A percentile compares a stretch with the other conserved stretches of the same genome.
Conservation (phyloP, 2,329 filamentous ascomycete species). For the Scleromitrula shiraiana region DNA sequence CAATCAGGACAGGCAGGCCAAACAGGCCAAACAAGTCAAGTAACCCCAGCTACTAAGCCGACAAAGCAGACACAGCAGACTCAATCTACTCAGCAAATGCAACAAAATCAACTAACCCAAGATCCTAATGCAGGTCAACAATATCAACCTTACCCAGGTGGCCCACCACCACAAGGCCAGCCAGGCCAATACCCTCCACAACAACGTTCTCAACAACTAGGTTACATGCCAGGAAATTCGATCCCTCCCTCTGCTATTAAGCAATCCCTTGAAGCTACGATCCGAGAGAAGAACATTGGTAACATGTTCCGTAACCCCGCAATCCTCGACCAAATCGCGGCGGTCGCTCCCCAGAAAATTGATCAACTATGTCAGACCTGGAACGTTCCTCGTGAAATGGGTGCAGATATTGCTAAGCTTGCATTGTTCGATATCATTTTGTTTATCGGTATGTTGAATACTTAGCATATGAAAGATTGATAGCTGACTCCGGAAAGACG, state of each 20-base stretch:
- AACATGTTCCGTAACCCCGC: slow-evolving; percentile 8
- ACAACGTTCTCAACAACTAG: slow-evolving; percentile 5
- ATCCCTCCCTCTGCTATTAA: slow-evolving; percentile 7
- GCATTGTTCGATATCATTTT: slow-evolving; percentile 29
- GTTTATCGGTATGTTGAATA: slow-evolving; percentile 22
- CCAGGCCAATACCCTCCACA: slow-evolving; percentile 12
- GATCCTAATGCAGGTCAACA: slow-evolving; percentile 9
- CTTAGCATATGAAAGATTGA: neutral
- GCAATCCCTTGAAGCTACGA: slow-evolving; percentile 14
- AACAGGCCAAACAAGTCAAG: neutral
- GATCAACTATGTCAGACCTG: slow-evolving; percentile 23
- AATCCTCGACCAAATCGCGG: slow-evolving; percentile 10
- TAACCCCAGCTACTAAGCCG: neutral
- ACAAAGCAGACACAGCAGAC: neutral
- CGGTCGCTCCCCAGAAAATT: slow-evolving; percentile 15
- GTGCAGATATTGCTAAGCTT: slow-evolving; percentile 30
- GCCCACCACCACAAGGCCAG: slow-evolving; percentile 2
- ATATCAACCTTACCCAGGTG: slow-evolving; percentile 7
- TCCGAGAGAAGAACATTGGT: slow-evolving; percentile 12
- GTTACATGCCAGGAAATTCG: slow-evolving; percentile 2
- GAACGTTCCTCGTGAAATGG: slow-evolving; percentile 27
- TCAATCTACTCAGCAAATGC: neutral
- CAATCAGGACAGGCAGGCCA: neutral
- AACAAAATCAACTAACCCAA: slow-evolving; percentile 4
- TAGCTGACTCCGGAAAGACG: slow-evolving; percentile 35